A percentile compares a stretch with the other conserved stretches of the same genome.
phyloP scores from a whole-genome alignment of 805 yeast genomes.

The Yamadazyma ubonensis region DNA sequence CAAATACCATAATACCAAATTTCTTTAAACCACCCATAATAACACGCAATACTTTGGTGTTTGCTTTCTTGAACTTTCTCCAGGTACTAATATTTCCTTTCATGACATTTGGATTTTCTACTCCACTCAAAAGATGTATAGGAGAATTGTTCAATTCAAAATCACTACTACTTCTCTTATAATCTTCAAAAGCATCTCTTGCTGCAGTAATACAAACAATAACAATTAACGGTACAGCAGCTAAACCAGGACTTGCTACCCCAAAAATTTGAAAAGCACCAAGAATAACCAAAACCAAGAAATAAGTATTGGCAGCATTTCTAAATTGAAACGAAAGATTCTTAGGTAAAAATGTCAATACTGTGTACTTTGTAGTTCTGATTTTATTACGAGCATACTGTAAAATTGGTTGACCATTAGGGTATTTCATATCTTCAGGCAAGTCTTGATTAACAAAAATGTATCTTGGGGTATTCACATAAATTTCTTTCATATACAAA shows the following conservation, averaged over 20 bases:
- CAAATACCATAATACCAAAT: conserved; percentile 24
- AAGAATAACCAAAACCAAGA: conserved; percentile 52
- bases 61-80: conserved; percentile 66
- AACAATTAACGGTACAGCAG: conserved; percentile 79
- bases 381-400: conserved; percentile 55
- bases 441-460: conserved; percentile 51
- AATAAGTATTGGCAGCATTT: conserved; percentile 61
- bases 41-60: conserved; percentile 30
- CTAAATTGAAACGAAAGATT: conserved; percentile 54
- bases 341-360: conserved; percentile 56
- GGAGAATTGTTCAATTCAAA: conserved; percentile 66
- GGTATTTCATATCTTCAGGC: conserved; percentile 42
- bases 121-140: conserved; percentile 54
- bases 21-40: conserved; percentile 22
- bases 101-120: conserved; percentile 57
- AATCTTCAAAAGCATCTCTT: conserved; percentile 79
- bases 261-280: conserved; percentile 71
- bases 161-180: conserved; percentile 62
- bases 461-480: conserved; percentile 38
- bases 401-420: conserved; percentile 30
- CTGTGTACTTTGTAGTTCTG: conserved; percentile 63
- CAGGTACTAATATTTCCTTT: conserved; percentile 56
- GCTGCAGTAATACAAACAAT: conserved; percentile 72
- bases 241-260: conserved; percentile 67
- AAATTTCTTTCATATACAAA: conserved; percentile 35